Evolutionary conservation across 1,139 yeast species (phyloP).

Genomic region (Protomyces inundatus): DNA sequence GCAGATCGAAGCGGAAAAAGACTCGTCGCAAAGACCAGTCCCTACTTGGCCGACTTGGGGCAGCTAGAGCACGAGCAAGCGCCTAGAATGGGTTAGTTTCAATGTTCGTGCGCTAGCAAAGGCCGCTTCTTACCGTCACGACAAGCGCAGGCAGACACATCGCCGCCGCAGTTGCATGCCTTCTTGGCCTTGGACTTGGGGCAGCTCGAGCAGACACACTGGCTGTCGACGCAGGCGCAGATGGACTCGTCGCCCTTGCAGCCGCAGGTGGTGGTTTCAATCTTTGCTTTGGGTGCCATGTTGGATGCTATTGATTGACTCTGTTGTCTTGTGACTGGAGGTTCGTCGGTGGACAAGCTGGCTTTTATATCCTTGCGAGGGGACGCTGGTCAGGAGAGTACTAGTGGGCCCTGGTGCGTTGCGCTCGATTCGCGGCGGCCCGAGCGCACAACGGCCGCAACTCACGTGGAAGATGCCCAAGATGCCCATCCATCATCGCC

Average conservation of each 20-base stretch:
- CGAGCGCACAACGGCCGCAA: background rate
- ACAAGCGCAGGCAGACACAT: constrained; percentile 1
- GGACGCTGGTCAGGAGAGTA: background rate
- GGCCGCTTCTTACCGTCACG: background rate
- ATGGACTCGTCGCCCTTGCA: constrained; percentile 24
- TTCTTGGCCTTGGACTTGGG: constrained; percentile 5
- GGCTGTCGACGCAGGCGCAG: constrained; percentile 20
- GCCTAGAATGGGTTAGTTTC: background rate
- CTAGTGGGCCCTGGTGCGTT: background rate
- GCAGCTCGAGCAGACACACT: constrained; percentile 19
- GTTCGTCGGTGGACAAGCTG: background rate
- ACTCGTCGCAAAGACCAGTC: no score
- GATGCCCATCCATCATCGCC: no score
- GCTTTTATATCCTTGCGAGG: background rate
- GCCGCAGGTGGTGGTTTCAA: constrained; percentile 8
- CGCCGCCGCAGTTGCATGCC: constrained; percentile 1
- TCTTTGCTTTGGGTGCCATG: background rate
- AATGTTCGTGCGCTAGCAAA: background rate
- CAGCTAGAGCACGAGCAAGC: background rate
- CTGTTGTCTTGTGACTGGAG: background rate
- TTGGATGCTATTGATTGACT: background rate
- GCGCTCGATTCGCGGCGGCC: background rate
- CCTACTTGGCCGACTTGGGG: background rate
- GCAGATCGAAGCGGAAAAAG: no score
- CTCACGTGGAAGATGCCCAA: no score